Evolutionary conservation across 1,284 basidiomycete species (phyloP), one percentile per base, ranked within the genome.

Genomic region (Fomitopsis betulina): DNA sequence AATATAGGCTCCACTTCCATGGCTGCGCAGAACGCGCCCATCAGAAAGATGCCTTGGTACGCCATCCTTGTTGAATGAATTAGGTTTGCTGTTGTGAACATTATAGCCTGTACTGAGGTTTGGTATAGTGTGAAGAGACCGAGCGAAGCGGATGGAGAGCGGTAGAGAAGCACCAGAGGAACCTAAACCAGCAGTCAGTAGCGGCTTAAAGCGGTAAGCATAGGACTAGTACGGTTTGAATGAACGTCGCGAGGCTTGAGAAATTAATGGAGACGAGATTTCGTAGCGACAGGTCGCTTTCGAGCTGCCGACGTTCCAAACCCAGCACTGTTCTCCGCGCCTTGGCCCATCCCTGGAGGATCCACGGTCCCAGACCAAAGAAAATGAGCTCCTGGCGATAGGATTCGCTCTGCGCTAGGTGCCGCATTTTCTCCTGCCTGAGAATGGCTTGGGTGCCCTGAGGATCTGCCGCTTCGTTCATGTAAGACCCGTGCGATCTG

Each of bases 321-420:
- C 80, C 78, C 42, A 87, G 74, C 51, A 85, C 79, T 33, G 81
- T 71, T 66, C 77, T 83, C 64, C 86, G 74, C 5, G 87, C 84
- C 37, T 69, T 76, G 2, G 85, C 80, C 91, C 91, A 94, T 2
- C 82, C 82, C 56, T 81, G 77, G 58, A 94, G 73, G 58, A 93
- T 86, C 91, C 91, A 94, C 35, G 88, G 86, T 19, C 85, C 86
- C 10, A 94, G 78, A 6, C 89, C 89, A 68, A 93, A 94, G 6
- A 94, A 75, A 39, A 87, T 78, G 19, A 93, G 80, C 70, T 94
- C 91, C 25, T 87, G 84, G 27, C 89, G 84, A 68, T 89, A 82
- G 0, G 74, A 67, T 47, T 89, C 87, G 65, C 82, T 87, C 66
- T 87, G 82, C 0, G 84, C 89, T 47, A 93, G 74, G 63, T 79